Conservation (phyloP, 345 rosid genomes). For the Triadica sebifera region DNA sequence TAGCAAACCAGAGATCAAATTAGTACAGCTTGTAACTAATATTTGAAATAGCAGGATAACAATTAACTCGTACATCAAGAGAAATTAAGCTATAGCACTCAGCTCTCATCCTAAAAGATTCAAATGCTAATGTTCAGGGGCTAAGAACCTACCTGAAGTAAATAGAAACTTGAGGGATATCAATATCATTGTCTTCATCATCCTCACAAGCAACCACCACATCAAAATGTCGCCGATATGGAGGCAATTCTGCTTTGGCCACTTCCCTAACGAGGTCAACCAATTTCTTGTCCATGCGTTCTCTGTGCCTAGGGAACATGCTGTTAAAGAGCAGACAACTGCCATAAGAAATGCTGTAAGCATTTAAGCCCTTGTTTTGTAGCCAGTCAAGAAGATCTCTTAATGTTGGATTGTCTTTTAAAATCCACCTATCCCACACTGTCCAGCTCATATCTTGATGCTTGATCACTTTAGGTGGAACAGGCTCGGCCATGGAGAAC, state of each 20-base stretch:
- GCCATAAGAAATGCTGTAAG: slow-evolving; percentile 92
- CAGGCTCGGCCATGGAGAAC: slow-evolving; percentile 96
- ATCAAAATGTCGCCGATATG: slow-evolving; percentile 72
- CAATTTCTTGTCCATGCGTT: slow-evolving; percentile 70
- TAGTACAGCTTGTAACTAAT: slow-evolving; percentile 5
- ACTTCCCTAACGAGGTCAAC: slow-evolving; percentile 86
- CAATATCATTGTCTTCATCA: slow-evolving; percentile 74
- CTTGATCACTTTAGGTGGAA: slow-evolving; percentile 80
- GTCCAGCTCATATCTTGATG: slow-evolving; percentile 92
- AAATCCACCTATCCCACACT: slow-evolving; percentile 93
- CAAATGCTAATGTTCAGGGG: neutral
- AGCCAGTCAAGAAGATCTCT: slow-evolving; percentile 80
- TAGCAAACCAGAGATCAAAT: neutral
- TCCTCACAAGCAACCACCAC: slow-evolving; percentile 96
- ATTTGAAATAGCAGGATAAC: neutral
- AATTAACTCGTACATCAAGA: neutral
- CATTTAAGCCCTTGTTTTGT: slow-evolving; percentile 61
- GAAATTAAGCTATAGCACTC: neutral
- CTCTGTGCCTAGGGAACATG: slow-evolving; percentile 83
- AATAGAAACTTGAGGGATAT: slow-evolving; percentile 80
- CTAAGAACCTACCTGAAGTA: slow-evolving; percentile 50
- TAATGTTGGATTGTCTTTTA: slow-evolving; percentile 68
- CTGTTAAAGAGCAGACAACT: slow-evolving; percentile 83
- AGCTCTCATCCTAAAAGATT: neutral
- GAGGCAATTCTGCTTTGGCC: slow-evolving; percentile 69